These are phyloP conservation scores for Candida sithepensis DNA, from an alignment of 805 yeast genomes.

Conservation along the genomic window DNA sequence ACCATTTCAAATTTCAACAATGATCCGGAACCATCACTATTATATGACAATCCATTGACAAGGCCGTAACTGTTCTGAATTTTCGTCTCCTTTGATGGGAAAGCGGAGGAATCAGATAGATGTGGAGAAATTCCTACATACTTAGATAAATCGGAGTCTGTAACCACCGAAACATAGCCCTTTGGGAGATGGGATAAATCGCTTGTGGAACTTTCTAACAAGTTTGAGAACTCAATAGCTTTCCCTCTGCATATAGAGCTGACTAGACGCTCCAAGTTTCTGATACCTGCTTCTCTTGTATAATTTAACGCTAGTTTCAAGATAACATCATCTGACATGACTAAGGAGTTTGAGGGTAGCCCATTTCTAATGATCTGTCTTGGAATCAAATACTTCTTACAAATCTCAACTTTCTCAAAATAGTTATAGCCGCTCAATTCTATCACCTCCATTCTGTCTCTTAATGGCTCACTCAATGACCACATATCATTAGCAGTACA, in stretches of 20 bases:
- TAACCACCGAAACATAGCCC: slow-evolving; percentile 39
- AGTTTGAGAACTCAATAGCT: slow-evolving; percentile 63
- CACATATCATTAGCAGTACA: slow-evolving; percentile 83
- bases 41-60: slow-evolving; percentile 86
- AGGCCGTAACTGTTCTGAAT: slow-evolving; percentile 60
- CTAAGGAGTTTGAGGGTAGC: slow-evolving; percentile 41
- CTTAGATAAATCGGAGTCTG: slow-evolving; percentile 53
- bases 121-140: slow-evolving; percentile 60
- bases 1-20: slow-evolving; percentile 76
- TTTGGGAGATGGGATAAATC: slow-evolving; percentile 12
- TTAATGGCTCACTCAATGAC: slow-evolving; percentile 68
- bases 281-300: slow-evolving; percentile 83
- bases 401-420: slow-evolving; percentile 72
- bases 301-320: slow-evolving; percentile 61
- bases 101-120: slow-evolving; percentile 32
- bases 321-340: slow-evolving; percentile 51
- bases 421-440: slow-evolving; percentile 76
- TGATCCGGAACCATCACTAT: slow-evolving; percentile 83
- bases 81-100: slow-evolving; percentile 40
- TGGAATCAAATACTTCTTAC: slow-evolving; percentile 64
- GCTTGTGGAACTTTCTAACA: slow-evolving; percentile 22
- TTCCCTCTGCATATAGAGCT: slow-evolving; percentile 77
- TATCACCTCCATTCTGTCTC: slow-evolving; percentile 82
- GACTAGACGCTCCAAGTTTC: slow-evolving; percentile 70
- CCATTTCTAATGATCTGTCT: slow-evolving; percentile 73